Evolutionary conservation across 306 rosid genomes (phyloP), one percentile per base, ranked within the genome.

Genomic region (Lagenaria siceraria): DNA sequence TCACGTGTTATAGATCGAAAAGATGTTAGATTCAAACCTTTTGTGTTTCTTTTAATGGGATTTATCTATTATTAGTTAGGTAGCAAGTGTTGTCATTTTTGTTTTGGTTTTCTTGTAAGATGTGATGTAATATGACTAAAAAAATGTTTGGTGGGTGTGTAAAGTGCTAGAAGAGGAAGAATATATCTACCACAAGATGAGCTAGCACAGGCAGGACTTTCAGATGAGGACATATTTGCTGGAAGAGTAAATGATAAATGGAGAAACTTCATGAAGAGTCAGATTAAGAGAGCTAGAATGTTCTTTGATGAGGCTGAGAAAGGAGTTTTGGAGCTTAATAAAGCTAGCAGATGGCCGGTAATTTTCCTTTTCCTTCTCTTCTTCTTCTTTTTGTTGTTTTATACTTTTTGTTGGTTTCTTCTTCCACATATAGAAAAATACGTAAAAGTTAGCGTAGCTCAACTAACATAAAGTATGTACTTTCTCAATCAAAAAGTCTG

Each of bases 161-260:
- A 53, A 35, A 91, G 98, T 86, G 96, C 98, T 40, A 90, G 92
- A 81, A 90, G 97, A 87, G 98, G 98, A 77, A 94, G 97, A 78
- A 81, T 94, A 25, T 94, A 94, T 77, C 93, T 94, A 52, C 98
- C 98, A 65, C 96, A 90, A 84, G 98, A 94, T 81, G 98, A 94
- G 77, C 85, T 94, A 60, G 92, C 90, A 33, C 83, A 68, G 7
- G 98, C 98, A 2, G 98, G 97, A 71, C 86, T 94, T 61, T 88
- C 92, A 7, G 97, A 94, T 2, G 89, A 94, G 0, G 98, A 94
- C 89, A 91, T 94, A 52, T 90, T 91, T 8, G 33, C 55, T 0
- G 94, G 94, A 25, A 72, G 77, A 74, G 97, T 94, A 4, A 90
- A 89, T 0, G 90, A 94, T 77, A 94, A 94, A 33, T 94, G 98